Conservation (phyloP, 2,329 filamentous ascomycete genomes). For the Cladosporium sp. region DNA sequence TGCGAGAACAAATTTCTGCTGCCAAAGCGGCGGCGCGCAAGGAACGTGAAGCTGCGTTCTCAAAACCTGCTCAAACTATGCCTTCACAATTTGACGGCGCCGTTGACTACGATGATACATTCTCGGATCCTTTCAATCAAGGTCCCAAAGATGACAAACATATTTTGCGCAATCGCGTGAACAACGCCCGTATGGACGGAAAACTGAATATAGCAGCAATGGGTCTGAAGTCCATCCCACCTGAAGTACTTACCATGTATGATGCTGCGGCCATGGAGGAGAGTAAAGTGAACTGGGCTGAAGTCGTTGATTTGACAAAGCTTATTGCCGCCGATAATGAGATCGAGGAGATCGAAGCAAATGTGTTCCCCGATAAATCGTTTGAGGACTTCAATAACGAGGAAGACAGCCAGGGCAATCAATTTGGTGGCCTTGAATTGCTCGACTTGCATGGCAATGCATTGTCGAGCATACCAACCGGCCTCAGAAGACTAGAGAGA, state of each 20-base stretch:
- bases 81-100: conserved; percentile 18
- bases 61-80: conserved; percentile 6
- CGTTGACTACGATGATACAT: conserved; percentile 56
- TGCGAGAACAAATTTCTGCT: conserved; percentile 88
- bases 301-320: conserved; percentile 80
- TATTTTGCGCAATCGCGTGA: conserved; percentile 68
- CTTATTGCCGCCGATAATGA: conserved; percentile 90
- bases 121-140: conserved; percentile 69
- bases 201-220: conserved; percentile 85
- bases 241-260: conserved; percentile 87
- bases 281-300: conserved; percentile 73
- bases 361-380: conserved; percentile 70
- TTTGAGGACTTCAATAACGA: conserved; percentile 55
- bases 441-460: conserved; percentile 84
- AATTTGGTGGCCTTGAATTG: conserved; percentile 77
- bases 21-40: conserved; percentile 69
- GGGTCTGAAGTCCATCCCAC: conserved; percentile 71
- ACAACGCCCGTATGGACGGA: conserved; percentile 69
- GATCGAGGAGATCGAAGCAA: conserved; percentile 66
- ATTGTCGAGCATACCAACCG: conserved; percentile 67
- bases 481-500: conserved; percentile 66
- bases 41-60: conserved; percentile 30
- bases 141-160: conserved; percentile 57
- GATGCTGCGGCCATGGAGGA: conserved; percentile 65
- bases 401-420: conserved; percentile 64